Evolutionary conservation across 108 stramenopile species (phyloP), one percentile per base, ranked within the genome.

Genomic region (Nitzschia sp.): DNA sequence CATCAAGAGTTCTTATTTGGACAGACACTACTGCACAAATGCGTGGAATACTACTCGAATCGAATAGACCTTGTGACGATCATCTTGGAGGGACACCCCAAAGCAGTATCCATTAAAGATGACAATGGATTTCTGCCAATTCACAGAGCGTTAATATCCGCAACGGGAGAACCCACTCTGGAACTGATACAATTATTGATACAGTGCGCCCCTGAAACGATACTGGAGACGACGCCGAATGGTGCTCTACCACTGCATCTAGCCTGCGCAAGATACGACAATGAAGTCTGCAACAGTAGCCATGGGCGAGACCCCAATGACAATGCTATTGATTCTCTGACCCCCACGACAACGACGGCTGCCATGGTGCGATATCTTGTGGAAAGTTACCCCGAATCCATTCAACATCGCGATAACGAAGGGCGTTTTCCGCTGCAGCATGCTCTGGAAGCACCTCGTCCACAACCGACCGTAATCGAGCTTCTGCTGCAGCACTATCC

Each of bases 391-490:
- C 74, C 74, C 1, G 66, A 67, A 25, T 64, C 65, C 2, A 21
- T 56, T 34, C 51, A 46, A 1, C 48, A 71, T 45, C 26, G 59
- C 17, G 76, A 77, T 46, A 46, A 64, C n/a, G 21, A 59, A 18
- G 70, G 68, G 15, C 54, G 58, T 27, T 77, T 71, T 71, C 76
- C 76, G 26, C 28, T 77, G 30, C 54, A 71, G 31, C 25, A 71
- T 61, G 76, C 76, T 2, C 28, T 77, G 26, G 47, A 61, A 30
- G 28, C 23, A 2, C 0, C 11, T 6, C 18, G 11, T 3, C 55
- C 66, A 30, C 25, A 35, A 5, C 19, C 23, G 21, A 9, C 25
- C 0, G 42, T 75, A 17, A 35, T 75, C 0, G 46, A 69, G 34
- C 29, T 69, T 8, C 33, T 74, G 1, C 3, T 61, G 21, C 26